Evolutionary conservation across 139 green algal species (phyloP).

Genomic region (Pseudopediastrum boryanum): DNA sequence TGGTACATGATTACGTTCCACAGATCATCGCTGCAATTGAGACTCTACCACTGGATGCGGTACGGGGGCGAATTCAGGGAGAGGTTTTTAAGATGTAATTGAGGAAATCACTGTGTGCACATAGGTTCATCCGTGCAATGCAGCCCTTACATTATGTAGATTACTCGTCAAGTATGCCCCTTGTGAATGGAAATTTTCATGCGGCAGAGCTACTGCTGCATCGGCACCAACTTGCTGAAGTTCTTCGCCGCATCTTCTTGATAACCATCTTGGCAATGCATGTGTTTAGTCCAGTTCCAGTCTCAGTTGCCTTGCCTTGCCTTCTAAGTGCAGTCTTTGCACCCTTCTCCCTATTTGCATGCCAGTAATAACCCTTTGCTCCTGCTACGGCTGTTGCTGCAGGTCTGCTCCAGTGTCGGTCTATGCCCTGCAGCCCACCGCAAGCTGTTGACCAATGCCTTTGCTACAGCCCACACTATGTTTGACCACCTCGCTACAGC

Average conservation of each 20-base stretch:
- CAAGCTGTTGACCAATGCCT: no score
- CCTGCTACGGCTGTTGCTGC: slow-evolving; percentile 4
- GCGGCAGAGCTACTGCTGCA: no score
- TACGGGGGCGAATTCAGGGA: slow-evolving; percentile 40
- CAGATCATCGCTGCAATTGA: slow-evolving; percentile 74
- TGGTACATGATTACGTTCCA: slow-evolving; percentile 78
- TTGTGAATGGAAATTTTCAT: no score
- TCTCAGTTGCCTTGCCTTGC: neutral
- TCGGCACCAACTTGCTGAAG: no score
- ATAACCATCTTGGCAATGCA: no score
- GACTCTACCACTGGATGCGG: slow-evolving; percentile 61
- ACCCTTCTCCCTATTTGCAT: neutral
- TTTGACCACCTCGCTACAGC: slow-evolving; percentile 11
- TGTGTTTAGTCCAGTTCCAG: no score
- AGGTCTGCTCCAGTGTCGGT: slow-evolving; percentile 72
- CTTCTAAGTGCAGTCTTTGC: neutral
- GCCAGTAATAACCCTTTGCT: neutral
- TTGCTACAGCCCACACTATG: slow-evolving; percentile 7
- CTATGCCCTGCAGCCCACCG: slow-evolving; percentile 50
- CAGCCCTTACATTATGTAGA: no score
- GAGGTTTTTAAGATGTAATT: no score
- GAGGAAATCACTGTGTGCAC: no score
- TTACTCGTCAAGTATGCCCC: no score
- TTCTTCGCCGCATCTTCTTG: no score
- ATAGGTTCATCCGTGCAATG: no score